Evolutionary conservation across 1,284 basidiomycete species (phyloP), one percentile per base, ranked within the genome.

Genomic region (Blastosporella zonata): DNA sequence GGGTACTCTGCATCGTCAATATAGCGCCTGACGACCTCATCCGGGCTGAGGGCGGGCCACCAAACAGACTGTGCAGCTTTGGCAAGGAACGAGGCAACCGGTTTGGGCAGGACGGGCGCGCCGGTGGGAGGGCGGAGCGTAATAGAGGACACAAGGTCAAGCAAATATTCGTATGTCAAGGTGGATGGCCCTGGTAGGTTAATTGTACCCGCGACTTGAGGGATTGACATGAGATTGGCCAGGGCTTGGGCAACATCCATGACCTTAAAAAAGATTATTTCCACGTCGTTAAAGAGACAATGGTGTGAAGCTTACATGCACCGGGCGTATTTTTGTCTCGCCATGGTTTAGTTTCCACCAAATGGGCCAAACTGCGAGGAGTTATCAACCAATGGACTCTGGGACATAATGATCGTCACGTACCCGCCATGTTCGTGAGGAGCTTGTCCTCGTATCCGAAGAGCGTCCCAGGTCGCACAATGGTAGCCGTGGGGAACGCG

Each of bases 371-470:
- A 82, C 92, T 92, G 62, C 63, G 66, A 46, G 41, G 21, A 6
- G 47, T 53, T 44, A 55, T 46, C 46, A 23, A 46, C 47, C 39
- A 47, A 50, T 44, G 49, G 49, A 52, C 49, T 56, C 33, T 62
- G 55, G 45, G 29, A 27, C 13, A 27, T 36, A 23, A 20, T 21
- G 15, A 29, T 46, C 33, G 52, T 36, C 41, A 79, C 87, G 70
- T 66, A 93, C 92, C 74, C 42, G 93, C 89, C 69, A 97, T 91
- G 67, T 91, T 93, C 69, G 93, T 97, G 62, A 99, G 69, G 47
- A 99, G 73, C 67, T 90, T 92, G 74, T 99, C 96, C 72, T 99
- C 97, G 63, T 90, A 85, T 12, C 96, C 96, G 69, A 78, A 99
- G 82, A 98, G 82, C 29, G 78, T 68, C 5, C 81, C 82, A 35